Evolutionary conservation across 164 flowering plant species (phyloP).

Genomic region (Houttuynia cordata): DNA sequence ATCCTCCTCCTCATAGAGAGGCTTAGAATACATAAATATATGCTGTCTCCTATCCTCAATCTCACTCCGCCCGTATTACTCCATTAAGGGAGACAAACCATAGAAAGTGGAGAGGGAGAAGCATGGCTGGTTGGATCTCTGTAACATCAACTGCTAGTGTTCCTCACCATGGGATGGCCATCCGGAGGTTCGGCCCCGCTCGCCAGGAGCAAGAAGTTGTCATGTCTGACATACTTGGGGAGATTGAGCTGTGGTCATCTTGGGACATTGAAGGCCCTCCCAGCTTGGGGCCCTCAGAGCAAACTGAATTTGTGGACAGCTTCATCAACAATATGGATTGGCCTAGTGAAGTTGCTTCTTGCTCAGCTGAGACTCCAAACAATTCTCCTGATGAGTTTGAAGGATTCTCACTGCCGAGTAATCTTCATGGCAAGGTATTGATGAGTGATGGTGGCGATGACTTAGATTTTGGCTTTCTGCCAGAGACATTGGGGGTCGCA

Average conservation of each 20-base stretch:
- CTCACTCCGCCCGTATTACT: background rate
- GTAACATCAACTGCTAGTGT: conserved; percentile 13
- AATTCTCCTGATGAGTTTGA: conserved; percentile 11
- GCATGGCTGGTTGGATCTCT: conserved; percentile 22
- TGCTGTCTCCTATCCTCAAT: background rate
- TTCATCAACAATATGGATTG: conserved; percentile 39
- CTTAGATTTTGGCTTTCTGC: conserved; percentile 1
- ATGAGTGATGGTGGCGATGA: conserved; percentile 16
- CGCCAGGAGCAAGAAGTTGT: conserved; percentile 23
- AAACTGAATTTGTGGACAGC: conserved; percentile 39
- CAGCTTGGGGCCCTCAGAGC: conserved; percentile 17
- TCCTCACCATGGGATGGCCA: conserved; percentile 33
- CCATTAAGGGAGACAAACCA: background rate
- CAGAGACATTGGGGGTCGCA: conserved; percentile 7
- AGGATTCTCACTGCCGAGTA: conserved; percentile 6
- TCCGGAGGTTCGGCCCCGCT: conserved; percentile 39
- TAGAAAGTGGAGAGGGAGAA: conserved; percentile 1
- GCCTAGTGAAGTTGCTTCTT: conserved; percentile 6
- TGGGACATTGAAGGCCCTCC: conserved; percentile 10
- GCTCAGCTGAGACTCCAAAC: conserved; percentile 1
- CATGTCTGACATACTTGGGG: conserved; percentile 18
- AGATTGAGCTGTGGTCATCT: conserved; percentile 16
- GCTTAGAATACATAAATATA: background rate
- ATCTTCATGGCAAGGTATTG: conserved; percentile 6
- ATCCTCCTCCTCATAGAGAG: background rate